Evolutionary conservation across 805 yeast species (phyloP).

Genomic region (Teunomyces atbi): DNA sequence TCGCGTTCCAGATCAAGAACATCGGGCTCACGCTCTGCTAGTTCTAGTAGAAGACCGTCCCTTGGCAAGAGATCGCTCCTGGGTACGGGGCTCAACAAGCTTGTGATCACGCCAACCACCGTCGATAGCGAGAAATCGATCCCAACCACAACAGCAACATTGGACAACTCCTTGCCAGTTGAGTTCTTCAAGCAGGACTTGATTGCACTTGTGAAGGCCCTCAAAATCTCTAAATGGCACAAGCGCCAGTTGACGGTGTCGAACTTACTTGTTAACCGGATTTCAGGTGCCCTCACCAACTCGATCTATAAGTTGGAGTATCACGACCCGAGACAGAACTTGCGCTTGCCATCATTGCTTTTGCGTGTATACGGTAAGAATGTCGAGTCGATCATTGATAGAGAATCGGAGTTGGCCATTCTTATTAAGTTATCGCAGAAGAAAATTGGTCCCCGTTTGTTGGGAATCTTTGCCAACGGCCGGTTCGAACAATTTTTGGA

Average conservation of each 20-base stretch:
- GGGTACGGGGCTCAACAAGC: slow-evolving; percentile 28
- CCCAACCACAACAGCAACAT: slow-evolving; percentile 52
- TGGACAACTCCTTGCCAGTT: slow-evolving; percentile 78
- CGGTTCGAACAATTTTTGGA: slow-evolving; percentile 90
- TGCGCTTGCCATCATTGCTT: slow-evolving; percentile 58
- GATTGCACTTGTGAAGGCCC: slow-evolving; percentile 56
- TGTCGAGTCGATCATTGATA: slow-evolving; percentile 80
- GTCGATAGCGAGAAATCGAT: slow-evolving; percentile 33
- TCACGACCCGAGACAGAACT: slow-evolving; percentile 27
- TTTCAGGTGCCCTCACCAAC: slow-evolving; percentile 92
- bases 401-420: slow-evolving; percentile 73
- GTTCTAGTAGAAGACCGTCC: slow-evolving; percentile 35
- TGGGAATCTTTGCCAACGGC: slow-evolving; percentile 91
- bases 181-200: slow-evolving; percentile 85
- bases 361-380: slow-evolving; percentile 87
- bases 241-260: slow-evolving; percentile 42
- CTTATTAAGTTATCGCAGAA: slow-evolving; percentile 70
- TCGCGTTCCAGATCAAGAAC: slow-evolving; percentile 39
- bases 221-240: slow-evolving; percentile 81
- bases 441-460: slow-evolving; percentile 81
- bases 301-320: slow-evolving; percentile 78
- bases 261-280: slow-evolving; percentile 56
- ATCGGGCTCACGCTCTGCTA: slow-evolving; percentile 32
- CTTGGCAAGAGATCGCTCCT: slow-evolving; percentile 36
- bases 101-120: slow-evolving; percentile 26